Evolutionary conservation across 441 rosid genomes (phyloP).

Genomic region (Corymbia citriodora): DNA sequence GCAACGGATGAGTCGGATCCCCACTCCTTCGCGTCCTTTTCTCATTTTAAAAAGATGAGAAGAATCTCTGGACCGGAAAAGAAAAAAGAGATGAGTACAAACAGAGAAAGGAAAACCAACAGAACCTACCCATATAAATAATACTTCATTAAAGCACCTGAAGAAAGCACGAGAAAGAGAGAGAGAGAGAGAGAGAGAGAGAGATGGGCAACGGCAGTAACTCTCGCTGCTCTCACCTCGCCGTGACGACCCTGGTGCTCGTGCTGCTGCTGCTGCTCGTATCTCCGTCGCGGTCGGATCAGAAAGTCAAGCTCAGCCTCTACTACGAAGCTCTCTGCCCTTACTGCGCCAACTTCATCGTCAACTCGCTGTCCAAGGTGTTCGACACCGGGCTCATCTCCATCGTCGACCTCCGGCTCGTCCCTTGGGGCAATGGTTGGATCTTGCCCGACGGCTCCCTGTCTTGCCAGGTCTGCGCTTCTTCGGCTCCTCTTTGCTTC

Average conservation of each 20-base stretch:
- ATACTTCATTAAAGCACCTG: background rate
- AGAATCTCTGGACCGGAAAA: background rate
- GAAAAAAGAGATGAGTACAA: background rate
- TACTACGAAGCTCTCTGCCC: conserved; percentile 23
- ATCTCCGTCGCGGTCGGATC: background rate
- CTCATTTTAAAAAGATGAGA: background rate
- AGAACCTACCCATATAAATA: background rate
- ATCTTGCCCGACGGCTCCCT: conserved; percentile 7
- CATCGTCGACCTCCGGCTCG: conserved; percentile 17
- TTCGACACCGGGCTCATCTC: conserved; percentile 12
- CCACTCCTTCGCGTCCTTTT: background rate
- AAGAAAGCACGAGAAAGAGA: background rate
- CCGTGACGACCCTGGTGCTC: background rate
- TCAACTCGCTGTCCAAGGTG: conserved; percentile 11
- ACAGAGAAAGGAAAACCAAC: background rate
- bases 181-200: background rate
- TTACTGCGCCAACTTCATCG: conserved; percentile 21
- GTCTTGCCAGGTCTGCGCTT: conserved; percentile 9
- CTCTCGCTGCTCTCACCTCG: background rate
- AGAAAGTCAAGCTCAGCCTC: conserved; percentile 10
- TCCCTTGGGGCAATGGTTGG: conserved; percentile 20
- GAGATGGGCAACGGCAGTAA: background rate
- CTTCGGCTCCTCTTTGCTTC: background rate
- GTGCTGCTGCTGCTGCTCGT: background rate
- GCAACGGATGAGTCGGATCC: background rate